Base-by-base conservation (phyloP, 805 yeast species). In the Kodamaea sagamina region DNA sequence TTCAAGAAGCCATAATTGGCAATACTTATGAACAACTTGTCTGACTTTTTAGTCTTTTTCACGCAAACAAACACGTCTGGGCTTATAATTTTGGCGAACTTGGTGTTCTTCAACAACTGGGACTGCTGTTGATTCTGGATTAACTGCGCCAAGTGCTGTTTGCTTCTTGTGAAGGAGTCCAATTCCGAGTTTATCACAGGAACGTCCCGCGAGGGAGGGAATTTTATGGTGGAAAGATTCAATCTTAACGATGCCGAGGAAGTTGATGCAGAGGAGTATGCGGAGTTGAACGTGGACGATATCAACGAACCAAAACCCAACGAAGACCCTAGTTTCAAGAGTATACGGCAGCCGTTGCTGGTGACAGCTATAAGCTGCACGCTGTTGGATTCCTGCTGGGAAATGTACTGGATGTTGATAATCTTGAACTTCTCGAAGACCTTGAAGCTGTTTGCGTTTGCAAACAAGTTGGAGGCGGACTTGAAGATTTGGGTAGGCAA, bases 11-110 rank as follows among this genome's bases (percentile, higher is more conserved):
- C 96, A 56, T 87, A 83, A 62, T 93, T 97, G 6, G 93, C 84
- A 6, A 89, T 84, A 36, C 92, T 74, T 3, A 85, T 82, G 60
- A 86, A 89, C 16, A 88, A 63, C 42, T 76, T 75, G 47, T 71
- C 75, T 4, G 72, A 65, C 34, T 59, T 59, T 41, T 64, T 67
- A 3, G 72, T 68, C 40, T 78, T 75, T 43, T 68, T 69, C 9
- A 84, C 86, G 29, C 87, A 84, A 47, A 90, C 73, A 55, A 82
- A 90, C 3, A 89, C 82, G n/a, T 95, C 96, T 0, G 97, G 96
- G 15, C 95, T 81, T 22, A 88, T 71, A 9, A 90, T 70, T 24
- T 78, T 74, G 18, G 86, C 74, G 8, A 80, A 69, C 31, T 76
- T 68, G 19, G 85, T 74, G 35, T 84, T 77, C 46, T 75, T 77